These are phyloP conservation scores for Aureobasidium vineae DNA, from an alignment of 2,329 filamentous ascomycete species.

Conservation along the genomic window DNA sequence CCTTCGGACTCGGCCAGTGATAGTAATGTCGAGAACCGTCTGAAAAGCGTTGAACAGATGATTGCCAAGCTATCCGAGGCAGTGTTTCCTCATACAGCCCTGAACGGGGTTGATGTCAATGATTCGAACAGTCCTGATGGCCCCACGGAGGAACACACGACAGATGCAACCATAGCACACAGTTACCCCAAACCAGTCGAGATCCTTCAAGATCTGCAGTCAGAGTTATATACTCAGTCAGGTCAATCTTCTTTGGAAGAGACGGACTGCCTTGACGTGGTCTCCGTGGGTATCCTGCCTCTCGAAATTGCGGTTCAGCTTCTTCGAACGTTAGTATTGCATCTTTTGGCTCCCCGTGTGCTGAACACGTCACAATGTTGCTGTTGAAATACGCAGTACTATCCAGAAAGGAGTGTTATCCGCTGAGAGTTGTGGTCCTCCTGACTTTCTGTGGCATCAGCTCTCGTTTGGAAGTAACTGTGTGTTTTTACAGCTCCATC, in stretches of 20 bases:
- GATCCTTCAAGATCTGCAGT: slow-evolving; percentile 22
- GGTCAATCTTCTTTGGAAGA: not conserved
- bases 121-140: not conserved
- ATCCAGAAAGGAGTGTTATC: not conserved
- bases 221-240: not conserved
- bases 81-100: not conserved
- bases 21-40: slow-evolving; percentile 6
- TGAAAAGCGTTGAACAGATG: slow-evolving; percentile 9
- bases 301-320: not conserved
- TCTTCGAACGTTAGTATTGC: slow-evolving; percentile 1
- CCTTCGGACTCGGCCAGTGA: no score
- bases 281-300: slow-evolving; percentile 6
- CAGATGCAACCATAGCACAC: not conserved
- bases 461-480: not conserved
- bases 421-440: not conserved
- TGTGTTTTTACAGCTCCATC: not conserved
- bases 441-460: not conserved
- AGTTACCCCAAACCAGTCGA: slow-evolving; percentile 21
- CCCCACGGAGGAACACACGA: not conserved
- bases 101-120: not conserved
- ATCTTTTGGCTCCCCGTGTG: not conserved
- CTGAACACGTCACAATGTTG: not conserved
- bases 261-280: not conserved
- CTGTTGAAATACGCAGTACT: not conserved
- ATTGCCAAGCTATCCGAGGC: not conserved